Base-by-base conservation (phyloP, 176 grass and related monocot genomes). In the Eremochloa ophiuroides region DNA sequence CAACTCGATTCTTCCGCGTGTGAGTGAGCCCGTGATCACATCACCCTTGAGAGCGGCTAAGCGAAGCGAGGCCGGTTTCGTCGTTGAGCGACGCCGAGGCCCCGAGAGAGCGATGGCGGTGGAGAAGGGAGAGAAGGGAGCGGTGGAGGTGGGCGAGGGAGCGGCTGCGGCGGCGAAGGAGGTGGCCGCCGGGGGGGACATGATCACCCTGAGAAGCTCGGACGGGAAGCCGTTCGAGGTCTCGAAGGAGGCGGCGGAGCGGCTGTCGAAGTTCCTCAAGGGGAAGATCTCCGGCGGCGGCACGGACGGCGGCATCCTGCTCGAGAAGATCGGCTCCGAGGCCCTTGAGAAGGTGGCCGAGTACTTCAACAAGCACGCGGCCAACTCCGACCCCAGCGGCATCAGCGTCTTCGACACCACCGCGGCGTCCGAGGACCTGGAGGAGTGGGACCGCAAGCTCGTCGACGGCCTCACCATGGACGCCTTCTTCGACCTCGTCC, bases 311-410 rank as follows among this genome's bases (percentile, higher is more conserved):
- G 14, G 4, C 73, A 75, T 76, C 75, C 3, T 18, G 26, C 39
- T 10, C 78, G 29, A 31, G 4, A 61, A 61, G 5, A 13, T 82
- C 78, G 8, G 55, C 63, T 2, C 28, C 12, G 4, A 14, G 16
- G 14, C 50, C 43, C 78, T 82, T 71, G 7, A 1, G 22, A 30
- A 1, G n/a, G 50, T 65, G 42, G 23, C 44, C 44, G 1, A 66
- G 34, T 86, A 74, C 84, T 34, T 44, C 76, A 11, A 26, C 23
- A 42, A 44, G 79, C 79, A 59, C 67, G 61, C 18, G n/a, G n/a
- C n/a, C 31, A 10, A 69, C 34, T 7, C 47, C 48, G 1, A 5
- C 40, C 4, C 69, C 20, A 18, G 55, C 30, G 16, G 1, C 68
- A 26, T 7, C 39, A 44, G 7, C 39, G 16, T 8, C 59, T 0